phyloP scores from a whole-genome alignment of 345 rosid species.

The Chamaenerion angustifolium region DNA sequence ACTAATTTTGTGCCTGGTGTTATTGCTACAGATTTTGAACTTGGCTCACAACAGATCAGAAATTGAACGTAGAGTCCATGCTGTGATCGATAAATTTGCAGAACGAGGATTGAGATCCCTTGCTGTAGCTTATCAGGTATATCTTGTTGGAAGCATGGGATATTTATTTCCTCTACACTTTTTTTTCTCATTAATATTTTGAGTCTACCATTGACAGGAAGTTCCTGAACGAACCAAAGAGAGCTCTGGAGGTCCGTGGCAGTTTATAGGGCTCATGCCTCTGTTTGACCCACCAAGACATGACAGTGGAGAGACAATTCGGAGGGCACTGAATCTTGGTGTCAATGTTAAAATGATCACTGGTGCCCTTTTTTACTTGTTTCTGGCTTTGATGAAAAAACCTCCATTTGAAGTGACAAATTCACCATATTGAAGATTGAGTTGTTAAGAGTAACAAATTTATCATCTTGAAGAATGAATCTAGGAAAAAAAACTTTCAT shows the following conservation, averaged over 20 bases:
- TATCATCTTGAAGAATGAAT: too few relatives aligned
- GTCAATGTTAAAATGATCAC: slow-evolving; percentile 62
- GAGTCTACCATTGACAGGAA: slow-evolving; percentile 22
- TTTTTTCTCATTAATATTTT: too few relatives aligned
- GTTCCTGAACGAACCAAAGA: slow-evolving; percentile 54
- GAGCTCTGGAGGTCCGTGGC: slow-evolving; percentile 49
- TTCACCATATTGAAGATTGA: too few relatives aligned
- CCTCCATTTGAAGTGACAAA: too few relatives aligned
- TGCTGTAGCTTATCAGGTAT: slow-evolving; percentile 52
- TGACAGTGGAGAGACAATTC: slow-evolving; percentile 8
- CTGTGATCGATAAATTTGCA: slow-evolving; percentile 41
- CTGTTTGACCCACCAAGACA: slow-evolving; percentile 61
- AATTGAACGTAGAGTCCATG: slow-evolving; percentile 43
- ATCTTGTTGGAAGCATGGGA: background rate
- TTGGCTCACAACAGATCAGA: slow-evolving; percentile 41
- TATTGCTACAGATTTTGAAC: slow-evolving; percentile 28
- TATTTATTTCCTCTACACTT: too few relatives aligned
- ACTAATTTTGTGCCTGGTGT: too few relatives aligned
- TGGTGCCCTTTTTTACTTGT: slow-evolving; percentile 12
- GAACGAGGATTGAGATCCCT: slow-evolving; percentile 54
- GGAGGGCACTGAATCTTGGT: slow-evolving; percentile 53
- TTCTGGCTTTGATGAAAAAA: too few relatives aligned
- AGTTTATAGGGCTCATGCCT: slow-evolving; percentile 48
- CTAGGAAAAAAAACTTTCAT: too few relatives aligned
- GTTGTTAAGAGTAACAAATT: too few relatives aligned